Conservation (phyloP, 176 grass and related monocot genomes). For the Puya raimondii region DNA sequence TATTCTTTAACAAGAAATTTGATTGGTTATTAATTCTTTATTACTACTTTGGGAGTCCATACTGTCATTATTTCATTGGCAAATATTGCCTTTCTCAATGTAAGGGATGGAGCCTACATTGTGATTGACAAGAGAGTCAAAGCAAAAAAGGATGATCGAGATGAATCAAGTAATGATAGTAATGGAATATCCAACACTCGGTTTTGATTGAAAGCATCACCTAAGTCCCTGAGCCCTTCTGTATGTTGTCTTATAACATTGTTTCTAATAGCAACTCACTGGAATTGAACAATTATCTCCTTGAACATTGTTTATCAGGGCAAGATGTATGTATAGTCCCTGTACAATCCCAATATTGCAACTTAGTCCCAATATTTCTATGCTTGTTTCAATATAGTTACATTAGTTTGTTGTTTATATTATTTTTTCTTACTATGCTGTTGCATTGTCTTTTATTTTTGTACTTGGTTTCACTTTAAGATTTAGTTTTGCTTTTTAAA, state of each 20-base stretch:
- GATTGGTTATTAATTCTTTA: no score
- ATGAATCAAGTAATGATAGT: conserved; percentile 32
- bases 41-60: no score
- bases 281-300: neutral
- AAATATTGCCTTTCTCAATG: conserved; percentile 13
- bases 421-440: no score
- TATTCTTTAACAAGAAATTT: neutral
- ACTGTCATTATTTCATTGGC: neutral
- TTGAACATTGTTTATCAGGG: neutral
- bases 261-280: neutral
- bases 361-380: no score
- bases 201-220: neutral
- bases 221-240: neutral
- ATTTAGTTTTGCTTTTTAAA: no score
- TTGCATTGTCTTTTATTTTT: no score
- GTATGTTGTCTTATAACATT: neutral
- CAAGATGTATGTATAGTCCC: no score
- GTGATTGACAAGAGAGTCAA: conserved; percentile 73
- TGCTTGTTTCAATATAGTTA: no score
- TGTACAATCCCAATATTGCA: no score
- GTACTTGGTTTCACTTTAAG: no score
- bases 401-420: no score
- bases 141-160: conserved; percentile 38
- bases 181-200: conserved; percentile 7
- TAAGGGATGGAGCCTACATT: conserved; percentile 53